Conservation (phyloP, 345 rosid species). For the Jatropha curcas region DNA sequence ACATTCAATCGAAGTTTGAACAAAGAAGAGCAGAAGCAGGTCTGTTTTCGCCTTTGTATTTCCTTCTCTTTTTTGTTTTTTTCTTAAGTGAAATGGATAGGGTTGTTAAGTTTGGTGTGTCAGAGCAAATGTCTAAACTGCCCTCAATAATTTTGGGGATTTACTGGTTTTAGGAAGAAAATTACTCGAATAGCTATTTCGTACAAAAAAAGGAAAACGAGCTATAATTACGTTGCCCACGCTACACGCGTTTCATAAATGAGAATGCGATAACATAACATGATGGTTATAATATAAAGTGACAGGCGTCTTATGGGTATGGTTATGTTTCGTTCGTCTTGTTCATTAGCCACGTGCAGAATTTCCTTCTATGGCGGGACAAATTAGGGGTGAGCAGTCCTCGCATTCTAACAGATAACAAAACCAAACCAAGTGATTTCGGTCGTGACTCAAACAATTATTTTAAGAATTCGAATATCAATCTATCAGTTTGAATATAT, state of each 20-base stretch:
- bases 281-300: neutral
- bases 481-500: too few species aligned
- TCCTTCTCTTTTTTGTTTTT: neutral
- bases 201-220: neutral
- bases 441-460: too few species aligned
- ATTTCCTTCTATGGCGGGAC: too few species aligned
- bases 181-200: neutral
- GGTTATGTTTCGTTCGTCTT: too few species aligned
- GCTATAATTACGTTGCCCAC: neutral
- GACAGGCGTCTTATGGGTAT: neutral
- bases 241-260: neutral
- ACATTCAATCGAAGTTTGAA: conserved; percentile 14
- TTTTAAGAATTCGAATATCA: too few species aligned
- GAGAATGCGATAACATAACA: neutral
- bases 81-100: conserved; percentile 17
- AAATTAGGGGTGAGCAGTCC: too few species aligned
- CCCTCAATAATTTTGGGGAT: neutral
- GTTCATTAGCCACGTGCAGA: too few species aligned
- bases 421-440: too few species aligned
- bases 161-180: neutral
- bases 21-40: neutral
- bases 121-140: neutral
- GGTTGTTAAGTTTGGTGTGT: conserved; percentile 11
- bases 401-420: too few species aligned
- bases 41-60: neutral